These are phyloP conservation scores for Yamadazyma ubonensis DNA, from an alignment of 805 yeast genomes.

Conservation along the genomic window DNA sequence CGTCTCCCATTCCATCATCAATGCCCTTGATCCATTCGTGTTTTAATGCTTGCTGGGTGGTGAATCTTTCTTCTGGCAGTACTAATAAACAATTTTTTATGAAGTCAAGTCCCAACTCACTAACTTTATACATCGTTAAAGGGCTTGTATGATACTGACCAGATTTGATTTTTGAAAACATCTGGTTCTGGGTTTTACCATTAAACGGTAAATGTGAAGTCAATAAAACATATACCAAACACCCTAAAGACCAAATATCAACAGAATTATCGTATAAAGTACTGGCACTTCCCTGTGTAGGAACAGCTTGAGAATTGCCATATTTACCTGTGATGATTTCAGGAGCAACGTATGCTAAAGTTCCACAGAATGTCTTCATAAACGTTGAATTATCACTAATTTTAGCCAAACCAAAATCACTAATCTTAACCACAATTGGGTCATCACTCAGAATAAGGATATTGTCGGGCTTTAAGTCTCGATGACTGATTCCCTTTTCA, in stretches of 20 bases:
- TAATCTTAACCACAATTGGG: slow-evolving; percentile 87
- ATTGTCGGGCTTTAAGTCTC: slow-evolving; percentile 96
- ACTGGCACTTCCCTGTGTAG: slow-evolving; percentile 13
- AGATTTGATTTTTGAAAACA: slow-evolving; percentile 69
- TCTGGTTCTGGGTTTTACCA: slow-evolving; percentile 84
- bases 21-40: slow-evolving; percentile 74
- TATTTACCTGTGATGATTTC: slow-evolving; percentile 70
- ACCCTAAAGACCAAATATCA: slow-evolving; percentile 98
- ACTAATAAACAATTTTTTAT: slow-evolving; percentile 69
- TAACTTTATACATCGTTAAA: slow-evolving; percentile 61
- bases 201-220: slow-evolving; percentile 95
- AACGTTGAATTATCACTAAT: slow-evolving; percentile 78
- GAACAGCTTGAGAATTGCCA: slow-evolving; percentile 32
- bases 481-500: slow-evolving; percentile 85
- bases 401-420: slow-evolving; percentile 96
- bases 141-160: slow-evolving; percentile 84
- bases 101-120: slow-evolving; percentile 70
- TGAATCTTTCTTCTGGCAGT: slow-evolving; percentile 68
- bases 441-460: slow-evolving; percentile 86
- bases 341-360: slow-evolving; percentile 95
- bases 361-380: slow-evolving; percentile 97
- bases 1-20: slow-evolving; percentile 21
- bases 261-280: slow-evolving; percentile 73
- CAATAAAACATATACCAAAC: slow-evolving; percentile 84
- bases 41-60: slow-evolving; percentile 70